Conservation (phyloP, 306 rosid genomes). For the Datisca glomerata region DNA sequence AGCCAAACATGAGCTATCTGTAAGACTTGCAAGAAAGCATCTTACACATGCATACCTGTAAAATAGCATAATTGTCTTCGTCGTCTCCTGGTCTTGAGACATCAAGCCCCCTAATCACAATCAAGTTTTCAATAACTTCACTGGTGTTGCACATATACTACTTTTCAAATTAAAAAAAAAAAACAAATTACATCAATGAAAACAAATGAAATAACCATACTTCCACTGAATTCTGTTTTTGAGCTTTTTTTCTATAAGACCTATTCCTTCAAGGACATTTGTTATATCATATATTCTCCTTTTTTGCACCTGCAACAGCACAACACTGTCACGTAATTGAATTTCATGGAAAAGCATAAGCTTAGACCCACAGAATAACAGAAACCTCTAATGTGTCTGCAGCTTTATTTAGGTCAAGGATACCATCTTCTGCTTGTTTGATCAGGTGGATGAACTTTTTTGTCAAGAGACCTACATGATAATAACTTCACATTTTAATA, state of each 20-base stretch:
- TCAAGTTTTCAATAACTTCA: conserved; percentile 18
- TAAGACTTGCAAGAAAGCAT: conserved; percentile 10
- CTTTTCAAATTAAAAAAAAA: conserved; percentile 13
- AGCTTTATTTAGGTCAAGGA: conserved; percentile 74
- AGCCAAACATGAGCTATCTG: conserved; percentile 1
- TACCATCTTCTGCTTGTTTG: conserved; percentile 81
- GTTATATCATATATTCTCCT: conserved; percentile 97
- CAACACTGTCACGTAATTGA: conserved; percentile 16
- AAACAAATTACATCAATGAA: conserved; percentile 5
- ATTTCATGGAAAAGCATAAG: conserved; percentile 15
- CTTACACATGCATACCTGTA: conserved; percentile 52
- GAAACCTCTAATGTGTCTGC: conserved; percentile 91
- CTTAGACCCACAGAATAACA: conserved; percentile 12
- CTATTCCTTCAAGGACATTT: conserved; percentile 97
- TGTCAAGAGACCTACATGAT: conserved; percentile 65
- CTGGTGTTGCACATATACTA: conserved; percentile 7
- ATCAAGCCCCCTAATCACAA: conserved; percentile 64
- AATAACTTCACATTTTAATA: neutral
- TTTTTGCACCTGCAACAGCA: conserved; percentile 72
- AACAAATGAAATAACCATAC: conserved; percentile 35
- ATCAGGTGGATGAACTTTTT: conserved; percentile 89
- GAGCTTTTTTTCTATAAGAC: conserved; percentile 95
- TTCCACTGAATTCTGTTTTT: conserved; percentile 98
- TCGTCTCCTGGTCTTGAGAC: conserved; percentile 70
- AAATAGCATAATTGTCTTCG: conserved; percentile 59